phyloP scores from a whole-genome alignment of 2,329 filamentous ascomycete genomes.

The Fusarium metavorans region DNA sequence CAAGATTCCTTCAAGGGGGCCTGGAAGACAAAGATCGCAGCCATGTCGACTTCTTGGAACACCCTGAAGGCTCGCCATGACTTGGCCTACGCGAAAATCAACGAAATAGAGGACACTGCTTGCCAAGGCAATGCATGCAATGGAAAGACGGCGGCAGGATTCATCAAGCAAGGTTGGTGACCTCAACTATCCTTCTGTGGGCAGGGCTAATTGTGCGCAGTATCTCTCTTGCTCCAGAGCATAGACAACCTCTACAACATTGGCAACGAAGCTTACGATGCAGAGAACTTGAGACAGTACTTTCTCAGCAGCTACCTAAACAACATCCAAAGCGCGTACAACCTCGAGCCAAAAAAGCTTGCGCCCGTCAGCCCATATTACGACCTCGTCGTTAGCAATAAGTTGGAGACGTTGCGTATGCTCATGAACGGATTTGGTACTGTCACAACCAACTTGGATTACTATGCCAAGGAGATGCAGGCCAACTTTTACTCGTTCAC shows the following conservation, averaged over 20 bases:
- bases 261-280: not conserved
- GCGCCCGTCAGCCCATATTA: not conserved
- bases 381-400: not conserved
- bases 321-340: constrained; percentile 11
- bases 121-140: constrained; percentile 26
- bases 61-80: not conserved
- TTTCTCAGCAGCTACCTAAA: constrained; percentile 15
- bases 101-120: constrained; percentile 1
- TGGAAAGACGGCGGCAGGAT: constrained; percentile 24
- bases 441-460: constrained; percentile 8
- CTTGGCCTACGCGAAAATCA: not conserved
- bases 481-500: constrained; percentile 8
- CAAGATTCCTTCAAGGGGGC: constrained; percentile 12
- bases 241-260: constrained; percentile 21
- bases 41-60: constrained; percentile 11
- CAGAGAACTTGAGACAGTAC: constrained; percentile 14
- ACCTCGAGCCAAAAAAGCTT: not conserved
- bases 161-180: constrained; percentile 19
- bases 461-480: constrained; percentile 24
- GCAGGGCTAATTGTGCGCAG: not conserved
- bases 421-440: constrained; percentile 25
- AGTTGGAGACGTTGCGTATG: constrained; percentile 6
- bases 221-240: constrained; percentile 7
- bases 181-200: accelerated
- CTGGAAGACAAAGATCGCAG: constrained; percentile 20